Evolutionary conservation across 371 early-diverging fungal species (phyloP).

Genomic region (Apophysomyces elegans): DNA sequence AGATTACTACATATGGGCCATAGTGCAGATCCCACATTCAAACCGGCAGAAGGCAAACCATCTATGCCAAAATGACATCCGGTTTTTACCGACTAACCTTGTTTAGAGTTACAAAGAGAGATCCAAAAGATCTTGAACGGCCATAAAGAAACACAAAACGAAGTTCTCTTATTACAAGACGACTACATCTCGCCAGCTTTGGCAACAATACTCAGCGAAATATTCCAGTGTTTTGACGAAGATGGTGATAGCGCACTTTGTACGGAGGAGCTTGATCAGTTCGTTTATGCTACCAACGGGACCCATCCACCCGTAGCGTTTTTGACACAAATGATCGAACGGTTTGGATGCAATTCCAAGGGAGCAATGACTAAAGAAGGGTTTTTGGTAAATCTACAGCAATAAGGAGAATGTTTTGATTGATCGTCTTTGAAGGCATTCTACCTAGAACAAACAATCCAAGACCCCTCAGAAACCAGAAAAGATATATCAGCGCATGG

Average conservation of each 20-base stretch:
- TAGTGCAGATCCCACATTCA: constrained; percentile 53
- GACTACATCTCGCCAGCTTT: constrained; percentile 44
- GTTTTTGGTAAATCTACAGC: constrained; percentile 32
- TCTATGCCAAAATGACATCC: not conserved
- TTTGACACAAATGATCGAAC: constrained; percentile 53
- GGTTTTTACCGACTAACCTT: not conserved
- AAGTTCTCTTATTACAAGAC: constrained; percentile 37
- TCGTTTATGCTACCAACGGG: constrained; percentile 57
- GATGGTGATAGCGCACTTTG: constrained; percentile 50
- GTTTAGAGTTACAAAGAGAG: constrained; percentile 47
- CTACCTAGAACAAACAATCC: constrained; percentile 59
- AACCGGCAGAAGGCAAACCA: constrained; percentile 48
- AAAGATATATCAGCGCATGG: constrained; percentile 57
- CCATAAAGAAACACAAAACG: constrained; percentile 43
- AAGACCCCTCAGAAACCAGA: constrained; percentile 60
- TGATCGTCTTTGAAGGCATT: constrained; percentile 28
- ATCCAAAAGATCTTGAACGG: constrained; percentile 48
- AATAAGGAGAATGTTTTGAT: not conserved
- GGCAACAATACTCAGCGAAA: constrained; percentile 39
- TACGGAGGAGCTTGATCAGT: constrained; percentile 46
- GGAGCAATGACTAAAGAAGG: constrained; percentile 58
- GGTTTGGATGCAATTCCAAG: constrained; percentile 50
- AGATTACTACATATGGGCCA: constrained; percentile 52
- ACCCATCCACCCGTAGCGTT: constrained; percentile 54
- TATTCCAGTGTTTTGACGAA: constrained; percentile 52